Base-by-base conservation (phyloP, 108 stramenopile species). In the Cyclotella kingstonii region DNA sequence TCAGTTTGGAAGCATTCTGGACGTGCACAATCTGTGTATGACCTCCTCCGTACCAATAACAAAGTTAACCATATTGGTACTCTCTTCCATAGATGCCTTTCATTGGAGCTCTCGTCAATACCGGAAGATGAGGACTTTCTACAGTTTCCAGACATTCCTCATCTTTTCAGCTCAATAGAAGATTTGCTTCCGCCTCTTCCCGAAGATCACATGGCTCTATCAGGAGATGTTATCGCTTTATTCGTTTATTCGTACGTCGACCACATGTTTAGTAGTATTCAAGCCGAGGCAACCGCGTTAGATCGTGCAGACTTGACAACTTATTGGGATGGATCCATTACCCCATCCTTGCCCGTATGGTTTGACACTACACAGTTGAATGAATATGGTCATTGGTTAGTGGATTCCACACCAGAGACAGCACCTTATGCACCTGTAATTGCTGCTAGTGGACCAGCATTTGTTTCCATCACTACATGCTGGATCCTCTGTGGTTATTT, bases 231-330 rank as follows among this genome's bases (percentile, higher is more conserved):
- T 19, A 5, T 66, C n/a, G 74, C 81, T 8, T 73, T 91, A 4
- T 91, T 86, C 57, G 52, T 88, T 21, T 91, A 91, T 62, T 66
- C 83, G 57, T 86, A 89, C 66, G 49, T 84, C 14, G 80, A 83
- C 49, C 87, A 92, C 55, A 73, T 63, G 18, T 30, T 89, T 43
- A 81, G 77, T 47, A 70, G 82, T n/a, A 36, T 73, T 9, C 58
- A 73, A 51, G 66, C 59, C 29, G 53, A 68, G 9, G 53, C 57
- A 4, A 25, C 71, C 21, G 15, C 25, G 4, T 43, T 39, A 28
- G 70, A 60, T 27, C 22, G 54, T 8, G 14, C 45, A 22, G 41
- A 38, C 11, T 23, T 36, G 27, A 12, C 45, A 21, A 25, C 69
- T 33, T 14, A 67, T 3, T 42, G 55, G 3, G 55, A 58, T 25